Percentiles rank a stretch among this genome's conserved stretches.
Evolutionary conservation across 352 stramenopile species (phyloP).

Genomic region (Thraustochytrium striatum): DNA sequence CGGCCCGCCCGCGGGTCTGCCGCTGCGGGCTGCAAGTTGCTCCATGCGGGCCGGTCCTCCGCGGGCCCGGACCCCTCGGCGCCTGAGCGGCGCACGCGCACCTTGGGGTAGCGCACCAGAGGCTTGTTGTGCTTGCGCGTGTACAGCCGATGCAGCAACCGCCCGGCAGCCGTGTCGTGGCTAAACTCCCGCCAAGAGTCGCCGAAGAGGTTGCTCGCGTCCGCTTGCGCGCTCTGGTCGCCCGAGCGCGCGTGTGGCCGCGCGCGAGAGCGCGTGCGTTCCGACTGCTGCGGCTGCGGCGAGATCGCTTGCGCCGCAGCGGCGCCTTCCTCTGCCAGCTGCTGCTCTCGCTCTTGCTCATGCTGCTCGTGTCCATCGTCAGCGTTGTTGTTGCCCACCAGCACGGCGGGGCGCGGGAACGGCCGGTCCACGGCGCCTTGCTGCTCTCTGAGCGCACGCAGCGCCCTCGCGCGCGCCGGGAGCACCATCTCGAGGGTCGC

Average conservation of each 20-base stretch:
- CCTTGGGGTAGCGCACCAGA: constrained; percentile 27
- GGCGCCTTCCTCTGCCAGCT: background rate
- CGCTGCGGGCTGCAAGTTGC: background rate
- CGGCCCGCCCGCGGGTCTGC: constrained; percentile 8
- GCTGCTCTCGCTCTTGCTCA: background rate
- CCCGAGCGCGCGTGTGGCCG: too few relatives aligned
- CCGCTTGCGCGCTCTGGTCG: too few relatives aligned
- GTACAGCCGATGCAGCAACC: constrained; percentile 42
- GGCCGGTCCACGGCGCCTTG: background rate
- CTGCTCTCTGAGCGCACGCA: background rate
- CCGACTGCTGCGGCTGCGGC: background rate
- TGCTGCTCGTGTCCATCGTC: background rate
- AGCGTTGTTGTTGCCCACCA: background rate
- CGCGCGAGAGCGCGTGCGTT: background rate
- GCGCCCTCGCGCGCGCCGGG: background rate
- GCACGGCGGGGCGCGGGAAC: background rate
- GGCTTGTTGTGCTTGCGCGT: constrained; percentile 30
- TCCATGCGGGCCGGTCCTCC: too few relatives aligned
- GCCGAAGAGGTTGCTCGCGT: constrained; percentile 6
- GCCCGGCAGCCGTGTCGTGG: constrained; percentile 41
- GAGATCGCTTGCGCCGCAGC: background rate
- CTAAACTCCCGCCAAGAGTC: constrained; percentile 47
- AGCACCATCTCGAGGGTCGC: background rate
- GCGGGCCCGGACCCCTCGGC: background rate
- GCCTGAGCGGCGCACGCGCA: background rate